Conservation (phyloP, 2,329 filamentous ascomycete genomes). For the Trichoderma brevicompactum region DNA sequence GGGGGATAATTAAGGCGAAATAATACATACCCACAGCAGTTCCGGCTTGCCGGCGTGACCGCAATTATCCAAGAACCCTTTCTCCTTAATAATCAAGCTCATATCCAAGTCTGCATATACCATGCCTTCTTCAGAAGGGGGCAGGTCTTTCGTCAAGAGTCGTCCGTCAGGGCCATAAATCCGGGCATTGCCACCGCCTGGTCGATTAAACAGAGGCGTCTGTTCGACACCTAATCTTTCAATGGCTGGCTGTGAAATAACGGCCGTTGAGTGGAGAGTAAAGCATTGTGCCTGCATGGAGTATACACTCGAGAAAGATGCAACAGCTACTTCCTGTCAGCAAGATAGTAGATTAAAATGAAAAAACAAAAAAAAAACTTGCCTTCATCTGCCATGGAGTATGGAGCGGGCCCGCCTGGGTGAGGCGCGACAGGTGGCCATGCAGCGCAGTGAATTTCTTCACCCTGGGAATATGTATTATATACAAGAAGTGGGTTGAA, state of each 20-base stretch:
- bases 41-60: no score
- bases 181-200: conserved; percentile 3
- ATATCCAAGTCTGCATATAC: conserved; percentile 13
- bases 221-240: neutral
- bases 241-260: conserved; percentile 1
- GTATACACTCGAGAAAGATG: conserved; percentile 9
- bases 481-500: no score
- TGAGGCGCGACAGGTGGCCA: no score
- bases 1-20: no score
- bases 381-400: no score
- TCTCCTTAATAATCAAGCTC: neutral
- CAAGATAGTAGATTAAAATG: no score
- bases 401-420: no score
- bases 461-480: no score
- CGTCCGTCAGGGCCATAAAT: conserved; percentile 8
- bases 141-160: neutral
- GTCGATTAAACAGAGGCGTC: neutral
- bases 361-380: neutral
- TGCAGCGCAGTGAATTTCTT: no score
- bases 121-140: conserved; percentile 1
- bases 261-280: neutral
- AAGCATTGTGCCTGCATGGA: conserved; percentile 10
- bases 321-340: neutral
- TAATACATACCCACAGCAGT: no score
- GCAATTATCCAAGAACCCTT: no score